Percentiles rank a stretch among this genome's conserved stretches.
These are phyloP conservation scores for Tolypocladium cylindrosporum DNA, from an alignment of 2,329 filamentous ascomycete genomes.

Conservation along the genomic window DNA sequence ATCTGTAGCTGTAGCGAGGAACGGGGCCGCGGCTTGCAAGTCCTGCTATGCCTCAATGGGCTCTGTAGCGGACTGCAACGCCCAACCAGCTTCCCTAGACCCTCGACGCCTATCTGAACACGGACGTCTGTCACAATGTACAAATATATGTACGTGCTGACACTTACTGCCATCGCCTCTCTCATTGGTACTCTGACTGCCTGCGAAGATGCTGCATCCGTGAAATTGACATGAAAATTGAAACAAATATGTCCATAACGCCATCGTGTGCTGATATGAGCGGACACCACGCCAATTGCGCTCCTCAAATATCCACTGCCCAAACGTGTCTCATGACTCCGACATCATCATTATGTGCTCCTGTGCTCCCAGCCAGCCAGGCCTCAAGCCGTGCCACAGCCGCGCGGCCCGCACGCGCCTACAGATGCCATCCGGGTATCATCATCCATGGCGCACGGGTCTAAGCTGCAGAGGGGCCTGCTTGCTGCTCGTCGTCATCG, in stretches of 20 bases:
- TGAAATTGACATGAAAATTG: background rate
- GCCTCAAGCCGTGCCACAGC: background rate
- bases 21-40: background rate
- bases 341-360: background rate
- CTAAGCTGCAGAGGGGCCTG: slow-evolving; percentile 1
- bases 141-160: background rate
- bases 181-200: background rate
- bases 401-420: background rate
- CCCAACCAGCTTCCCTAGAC: background rate
- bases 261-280: background rate
- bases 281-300: background rate
- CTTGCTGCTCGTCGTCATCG: slow-evolving; percentile 20
- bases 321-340: background rate
- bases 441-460: background rate
- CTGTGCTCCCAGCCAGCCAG: background rate
- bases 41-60: background rate
- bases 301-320: background rate
- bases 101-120: too few species aligned
- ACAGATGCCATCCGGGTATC: slow-evolving; percentile 4
- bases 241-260: background rate
- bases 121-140: background rate
- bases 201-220: background rate
- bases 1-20: too few species aligned
- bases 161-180: background rate
- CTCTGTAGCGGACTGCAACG: background rate